These are phyloP conservation scores for Saccharum hybrid DNA, from an alignment of 202 grass and related monocot genomes.

Conservation along the genomic window DNA sequence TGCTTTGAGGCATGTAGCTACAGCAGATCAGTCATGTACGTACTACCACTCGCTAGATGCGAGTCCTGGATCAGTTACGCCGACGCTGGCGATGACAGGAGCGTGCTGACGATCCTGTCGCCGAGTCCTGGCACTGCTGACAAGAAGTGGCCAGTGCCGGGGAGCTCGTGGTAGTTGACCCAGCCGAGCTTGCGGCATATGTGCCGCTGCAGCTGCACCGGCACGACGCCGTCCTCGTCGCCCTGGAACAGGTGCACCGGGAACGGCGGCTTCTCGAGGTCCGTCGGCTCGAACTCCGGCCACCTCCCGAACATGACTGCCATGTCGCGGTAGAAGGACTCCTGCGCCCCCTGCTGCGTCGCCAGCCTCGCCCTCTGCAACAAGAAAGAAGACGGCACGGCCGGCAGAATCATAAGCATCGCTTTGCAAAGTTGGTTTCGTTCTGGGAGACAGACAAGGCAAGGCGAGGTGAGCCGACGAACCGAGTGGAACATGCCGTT, in stretches of 20 bases:
- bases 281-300: constrained; percentile 87
- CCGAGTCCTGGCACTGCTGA: constrained; percentile 60
- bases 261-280: constrained; percentile 59
- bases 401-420: no score
- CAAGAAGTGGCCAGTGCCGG: constrained; percentile 59
- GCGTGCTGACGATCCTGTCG: constrained; percentile 62
- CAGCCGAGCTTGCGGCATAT: constrained; percentile 62
- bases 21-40: neutral
- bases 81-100: constrained; percentile 28
- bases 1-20: constrained; percentile 35
- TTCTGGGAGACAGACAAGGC: neutral
- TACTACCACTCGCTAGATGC: neutral
- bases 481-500: constrained; percentile 67
- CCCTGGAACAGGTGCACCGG: constrained; percentile 91
- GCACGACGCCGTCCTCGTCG: constrained; percentile 83
- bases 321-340: constrained; percentile 91
- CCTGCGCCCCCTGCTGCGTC: constrained; percentile 70
- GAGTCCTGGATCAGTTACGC: neutral
- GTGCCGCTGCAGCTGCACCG: constrained; percentile 77
- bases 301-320: constrained; percentile 90
- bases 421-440: no score
- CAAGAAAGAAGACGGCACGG: no score
- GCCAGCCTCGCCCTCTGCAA: constrained; percentile 57
- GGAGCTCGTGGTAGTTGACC: constrained; percentile 75
- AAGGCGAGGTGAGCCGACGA: neutral